Conservation (phyloP, 2,329 filamentous ascomycete genomes). For the Gnomoniopsis sp. region DNA sequence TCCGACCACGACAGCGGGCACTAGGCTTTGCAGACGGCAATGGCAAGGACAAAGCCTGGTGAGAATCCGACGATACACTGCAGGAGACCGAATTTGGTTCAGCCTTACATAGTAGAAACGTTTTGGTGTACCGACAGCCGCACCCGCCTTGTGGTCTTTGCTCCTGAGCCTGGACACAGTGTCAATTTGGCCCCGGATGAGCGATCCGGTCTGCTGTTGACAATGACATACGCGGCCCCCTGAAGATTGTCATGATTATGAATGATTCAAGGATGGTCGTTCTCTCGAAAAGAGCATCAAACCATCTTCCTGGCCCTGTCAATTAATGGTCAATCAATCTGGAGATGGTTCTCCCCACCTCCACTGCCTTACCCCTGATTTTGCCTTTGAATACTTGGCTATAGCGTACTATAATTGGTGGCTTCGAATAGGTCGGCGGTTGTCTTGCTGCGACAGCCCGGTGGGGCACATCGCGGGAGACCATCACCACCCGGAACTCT, state of each 20-base stretch:
- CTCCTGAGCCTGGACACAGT: constrained; percentile 3
- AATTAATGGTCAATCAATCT: neutral
- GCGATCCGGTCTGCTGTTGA: neutral
- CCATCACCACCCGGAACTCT: constrained; percentile 1
- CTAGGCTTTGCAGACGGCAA: neutral
- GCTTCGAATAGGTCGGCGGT: neutral
- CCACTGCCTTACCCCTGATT: neutral
- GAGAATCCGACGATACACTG: neutral
- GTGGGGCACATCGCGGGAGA: constrained; percentile 12
- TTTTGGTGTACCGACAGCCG: neutral
- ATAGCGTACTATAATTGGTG: neutral
- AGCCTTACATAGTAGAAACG: no score
- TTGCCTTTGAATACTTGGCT: neutral
- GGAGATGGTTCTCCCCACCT: neutral
- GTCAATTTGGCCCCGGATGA: neutral
- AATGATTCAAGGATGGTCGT: neutral
- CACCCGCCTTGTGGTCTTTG: neutral
- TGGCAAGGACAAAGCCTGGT: constrained; percentile 3
- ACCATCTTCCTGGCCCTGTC: neutral
- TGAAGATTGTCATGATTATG: constrained; percentile 14
- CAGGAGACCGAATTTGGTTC: neutral
- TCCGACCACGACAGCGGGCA: neutral
- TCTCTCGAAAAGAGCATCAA: neutral
- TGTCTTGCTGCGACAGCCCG: constrained; percentile 5
- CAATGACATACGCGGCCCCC: constrained; percentile 16